Evolutionary conservation across 2,329 filamentous ascomycete genomes (phyloP).

Genomic region (Thyridium curvatum): DNA sequence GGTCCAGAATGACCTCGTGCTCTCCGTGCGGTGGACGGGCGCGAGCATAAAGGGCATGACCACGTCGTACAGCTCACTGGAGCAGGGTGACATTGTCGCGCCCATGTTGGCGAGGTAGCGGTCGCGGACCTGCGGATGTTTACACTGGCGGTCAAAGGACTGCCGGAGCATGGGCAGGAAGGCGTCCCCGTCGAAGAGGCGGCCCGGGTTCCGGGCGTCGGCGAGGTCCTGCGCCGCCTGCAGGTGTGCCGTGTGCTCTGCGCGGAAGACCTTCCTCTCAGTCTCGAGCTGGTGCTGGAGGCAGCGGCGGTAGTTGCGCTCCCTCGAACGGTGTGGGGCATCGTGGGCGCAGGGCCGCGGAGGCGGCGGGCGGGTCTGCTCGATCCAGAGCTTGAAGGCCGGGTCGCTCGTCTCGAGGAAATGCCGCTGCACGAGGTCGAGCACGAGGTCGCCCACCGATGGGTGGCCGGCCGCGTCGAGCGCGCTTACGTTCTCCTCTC

Average conservation of each 20-base stretch:
- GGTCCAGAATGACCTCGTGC: too few relatives aligned
- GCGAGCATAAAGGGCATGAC: too few relatives aligned
- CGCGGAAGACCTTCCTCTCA: not conserved
- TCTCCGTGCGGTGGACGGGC: too few relatives aligned
- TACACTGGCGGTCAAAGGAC: not conserved
- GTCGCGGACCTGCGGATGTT: not conserved
- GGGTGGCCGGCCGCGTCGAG: too few relatives aligned
- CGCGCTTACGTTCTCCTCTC: too few relatives aligned
- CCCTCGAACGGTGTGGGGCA: not conserved
- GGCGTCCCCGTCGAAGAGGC: conserved; percentile 10
- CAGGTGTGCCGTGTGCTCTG: not conserved
- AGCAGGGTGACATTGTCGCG: too few relatives aligned
- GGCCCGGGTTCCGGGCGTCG: not conserved
- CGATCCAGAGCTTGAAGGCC: conserved; percentile 10
- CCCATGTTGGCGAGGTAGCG: not conserved
- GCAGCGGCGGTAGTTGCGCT: not conserved
- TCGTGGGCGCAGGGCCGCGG: not conserved
- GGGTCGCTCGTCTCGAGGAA: conserved; percentile 15
- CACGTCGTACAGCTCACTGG: too few relatives aligned
- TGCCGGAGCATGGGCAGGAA: conserved; percentile 4
- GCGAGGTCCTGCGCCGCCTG: not conserved
- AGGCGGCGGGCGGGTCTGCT: conserved; percentile 3
- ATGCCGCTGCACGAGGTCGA: conserved; percentile 14
- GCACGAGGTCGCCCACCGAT: conserved; percentile 7
- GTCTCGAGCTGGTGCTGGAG: not conserved